Evolutionary conservation across 805 yeast species (phyloP).

Genomic region (Dipodascopsis tothii): DNA sequence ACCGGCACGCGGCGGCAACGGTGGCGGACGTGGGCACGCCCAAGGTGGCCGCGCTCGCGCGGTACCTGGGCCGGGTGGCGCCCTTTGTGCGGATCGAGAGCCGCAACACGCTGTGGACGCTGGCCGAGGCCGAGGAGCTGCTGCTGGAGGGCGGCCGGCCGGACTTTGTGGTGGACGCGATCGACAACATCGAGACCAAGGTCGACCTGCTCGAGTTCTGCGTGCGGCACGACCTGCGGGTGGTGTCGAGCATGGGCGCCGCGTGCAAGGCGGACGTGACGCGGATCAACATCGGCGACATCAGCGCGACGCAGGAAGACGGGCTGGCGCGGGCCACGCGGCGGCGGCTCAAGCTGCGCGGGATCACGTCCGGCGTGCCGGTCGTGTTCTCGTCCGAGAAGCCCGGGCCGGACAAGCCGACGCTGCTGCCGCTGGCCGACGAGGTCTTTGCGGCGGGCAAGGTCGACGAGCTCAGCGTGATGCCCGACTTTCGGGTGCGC

Average conservation of each 20-base stretch:
- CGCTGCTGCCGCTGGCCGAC: constrained; percentile 74
- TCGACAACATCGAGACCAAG: constrained; percentile 94
- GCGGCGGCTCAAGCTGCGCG: constrained; percentile 70
- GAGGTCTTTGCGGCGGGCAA: constrained; percentile 72
- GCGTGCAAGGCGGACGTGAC: constrained; percentile 95
- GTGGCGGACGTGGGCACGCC: constrained; percentile 85
- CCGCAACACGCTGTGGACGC: constrained; percentile 67
- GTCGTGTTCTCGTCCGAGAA: constrained; percentile 91
- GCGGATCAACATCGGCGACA: constrained; percentile 79
- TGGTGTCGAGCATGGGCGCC: constrained; percentile 92
- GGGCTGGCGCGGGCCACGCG: constrained; percentile 84
- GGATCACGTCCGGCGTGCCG: constrained; percentile 68
- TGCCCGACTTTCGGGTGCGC: constrained; percentile 85
- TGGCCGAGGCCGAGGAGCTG: constrained; percentile 53
- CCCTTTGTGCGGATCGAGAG: constrained; percentile 92
- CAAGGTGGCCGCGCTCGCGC: constrained; percentile 71
- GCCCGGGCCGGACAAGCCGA: constrained; percentile 92
- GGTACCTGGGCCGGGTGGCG: constrained; percentile 63
- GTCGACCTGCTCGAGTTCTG: constrained; percentile 79
- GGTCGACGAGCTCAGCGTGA: constrained; percentile 79
- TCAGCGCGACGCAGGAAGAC: constrained; percentile 86
- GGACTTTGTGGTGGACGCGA: constrained; percentile 83
- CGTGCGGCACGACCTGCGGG: constrained; percentile 50
- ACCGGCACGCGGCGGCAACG: constrained; percentile 93
- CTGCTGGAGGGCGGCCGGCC: constrained; percentile 50